These are phyloP conservation scores for Trichomonas tenax DNA, from an alignment of 208 protist species.

Conservation along the genomic window DNA sequence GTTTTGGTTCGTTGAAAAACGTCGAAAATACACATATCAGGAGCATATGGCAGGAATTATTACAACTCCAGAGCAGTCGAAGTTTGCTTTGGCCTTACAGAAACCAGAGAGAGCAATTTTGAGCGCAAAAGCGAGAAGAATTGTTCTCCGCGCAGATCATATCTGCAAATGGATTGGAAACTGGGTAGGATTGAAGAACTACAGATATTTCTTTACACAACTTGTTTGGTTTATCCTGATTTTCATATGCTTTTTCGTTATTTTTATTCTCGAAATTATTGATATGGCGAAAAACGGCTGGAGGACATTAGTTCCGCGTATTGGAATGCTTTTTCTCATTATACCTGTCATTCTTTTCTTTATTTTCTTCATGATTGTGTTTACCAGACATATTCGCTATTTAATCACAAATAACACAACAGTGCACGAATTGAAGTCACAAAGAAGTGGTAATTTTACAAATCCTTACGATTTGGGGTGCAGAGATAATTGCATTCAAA, in stretches of 20 bases:
- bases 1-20: conserved; percentile 2
- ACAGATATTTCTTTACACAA: not conserved
- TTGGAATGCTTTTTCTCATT: not conserved
- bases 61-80: not conserved
- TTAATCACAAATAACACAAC: not conserved
- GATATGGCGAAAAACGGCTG: not conserved
- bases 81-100: not conserved
- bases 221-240: not conserved
- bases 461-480: conserved; percentile 2
- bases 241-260: not conserved
- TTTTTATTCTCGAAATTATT: not conserved
- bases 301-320: not conserved
- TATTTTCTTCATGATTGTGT: not conserved
- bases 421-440: not conserved
- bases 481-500: not conserved
- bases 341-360: not conserved
- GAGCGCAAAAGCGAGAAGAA: not conserved
- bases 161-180: conserved; percentile 19
- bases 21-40: not conserved
- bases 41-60: not conserved
- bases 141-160: not conserved
- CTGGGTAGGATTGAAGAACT: conserved; percentile 1
- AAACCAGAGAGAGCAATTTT: not conserved
- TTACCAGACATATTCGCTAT: not conserved
- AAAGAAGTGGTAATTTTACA: not conserved